Evolutionary conservation across 2,329 filamentous ascomycete genomes (phyloP).

Genomic region (Arthrobotrys conoides): DNA sequence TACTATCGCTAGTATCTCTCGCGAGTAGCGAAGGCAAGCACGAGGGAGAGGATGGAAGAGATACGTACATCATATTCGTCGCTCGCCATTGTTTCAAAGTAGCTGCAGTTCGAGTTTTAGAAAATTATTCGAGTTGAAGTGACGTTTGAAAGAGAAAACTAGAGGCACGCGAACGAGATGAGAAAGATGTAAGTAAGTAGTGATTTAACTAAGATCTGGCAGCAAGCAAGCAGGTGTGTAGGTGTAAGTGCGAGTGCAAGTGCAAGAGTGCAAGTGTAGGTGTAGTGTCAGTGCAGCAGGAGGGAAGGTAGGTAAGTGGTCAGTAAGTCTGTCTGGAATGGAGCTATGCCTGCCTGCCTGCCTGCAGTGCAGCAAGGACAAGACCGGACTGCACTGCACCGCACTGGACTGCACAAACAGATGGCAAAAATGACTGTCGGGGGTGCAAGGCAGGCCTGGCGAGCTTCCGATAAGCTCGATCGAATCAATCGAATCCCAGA

Average conservation of each 20-base stretch:
- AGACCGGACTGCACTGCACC: conserved; percentile 6
- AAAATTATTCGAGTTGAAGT: conserved; percentile 1
- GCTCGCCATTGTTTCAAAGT: conserved; percentile 83
- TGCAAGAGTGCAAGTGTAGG: background rate
- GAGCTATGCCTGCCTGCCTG: conserved; percentile 8
- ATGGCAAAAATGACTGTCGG: conserved; percentile 15
- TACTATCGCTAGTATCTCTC: background rate
- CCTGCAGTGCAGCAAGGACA: background rate
- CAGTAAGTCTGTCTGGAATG: too few relatives aligned
- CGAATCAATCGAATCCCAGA: conserved; percentile 5
- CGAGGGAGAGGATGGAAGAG: conserved; percentile 41
- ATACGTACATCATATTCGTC: conserved; percentile 99
- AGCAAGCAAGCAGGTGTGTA: conserved; percentile 29
- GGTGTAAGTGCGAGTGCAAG: background rate
- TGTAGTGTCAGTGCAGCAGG: conserved; percentile 8
- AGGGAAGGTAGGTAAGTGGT: conserved; percentile 14
- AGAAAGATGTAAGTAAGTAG: conserved; percentile 30
- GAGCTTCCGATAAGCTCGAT: conserved; percentile 25
- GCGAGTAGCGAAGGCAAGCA: conserved; percentile 13
- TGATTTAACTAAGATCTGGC: conserved; percentile 20
- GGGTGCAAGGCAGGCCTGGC: conserved; percentile 7
- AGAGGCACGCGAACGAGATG: conserved; percentile 30
- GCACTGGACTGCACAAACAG: conserved; percentile 2
- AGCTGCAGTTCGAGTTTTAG: background rate
- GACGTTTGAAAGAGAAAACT: conserved; percentile 6